Evolutionary conservation across 345 rosid species (phyloP).

Genomic region (Citrus trifoliata): DNA sequence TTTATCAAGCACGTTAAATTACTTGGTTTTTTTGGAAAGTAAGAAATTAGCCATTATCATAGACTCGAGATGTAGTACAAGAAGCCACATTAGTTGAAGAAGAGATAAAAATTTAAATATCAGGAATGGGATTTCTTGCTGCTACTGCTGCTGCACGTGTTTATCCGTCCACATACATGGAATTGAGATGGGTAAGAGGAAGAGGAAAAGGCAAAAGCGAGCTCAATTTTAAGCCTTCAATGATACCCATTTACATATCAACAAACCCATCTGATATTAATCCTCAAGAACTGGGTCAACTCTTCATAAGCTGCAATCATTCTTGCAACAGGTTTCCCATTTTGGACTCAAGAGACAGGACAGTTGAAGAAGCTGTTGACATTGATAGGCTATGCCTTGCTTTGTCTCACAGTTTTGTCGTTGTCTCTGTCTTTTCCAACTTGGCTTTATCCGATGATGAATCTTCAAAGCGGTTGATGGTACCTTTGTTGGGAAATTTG

Average conservation of each 20-base stretch:
- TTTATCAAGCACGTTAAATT: too few relatives aligned
- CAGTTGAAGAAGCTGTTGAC: slow-evolving; percentile 29
- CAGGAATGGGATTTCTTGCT: background rate
- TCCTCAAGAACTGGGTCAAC: slow-evolving; percentile 38
- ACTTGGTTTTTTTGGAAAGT: too few relatives aligned
- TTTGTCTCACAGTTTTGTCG: slow-evolving; percentile 53
- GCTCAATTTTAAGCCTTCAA: slow-evolving; percentile 16
- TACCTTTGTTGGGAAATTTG: slow-evolving; percentile 29
- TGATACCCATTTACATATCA: slow-evolving; percentile 59
- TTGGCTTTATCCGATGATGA: background rate
- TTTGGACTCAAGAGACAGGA: slow-evolving; percentile 21
- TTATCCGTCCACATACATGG: slow-evolving; percentile 35
- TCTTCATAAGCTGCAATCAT: slow-evolving; percentile 58
- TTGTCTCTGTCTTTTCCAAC: slow-evolving; percentile 72
- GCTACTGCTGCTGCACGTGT: background rate
- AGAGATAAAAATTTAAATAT: background rate
- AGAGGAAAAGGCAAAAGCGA: slow-evolving; percentile 18
- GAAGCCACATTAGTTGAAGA: background rate
- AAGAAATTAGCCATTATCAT: background rate
- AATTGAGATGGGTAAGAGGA: slow-evolving; percentile 46
- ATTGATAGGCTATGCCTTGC: slow-evolving; percentile 62
- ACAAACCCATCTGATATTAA: slow-evolving; percentile 50
- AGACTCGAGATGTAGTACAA: background rate
- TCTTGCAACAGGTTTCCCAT: slow-evolving; percentile 60
- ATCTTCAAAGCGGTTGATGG: background rate